Percentiles rank a stretch among this genome's conserved stretches.
These are phyloP conservation scores for Oryza glaberrima DNA, from an alignment of 176 grass and related monocot genomes.

Conservation along the genomic window DNA sequence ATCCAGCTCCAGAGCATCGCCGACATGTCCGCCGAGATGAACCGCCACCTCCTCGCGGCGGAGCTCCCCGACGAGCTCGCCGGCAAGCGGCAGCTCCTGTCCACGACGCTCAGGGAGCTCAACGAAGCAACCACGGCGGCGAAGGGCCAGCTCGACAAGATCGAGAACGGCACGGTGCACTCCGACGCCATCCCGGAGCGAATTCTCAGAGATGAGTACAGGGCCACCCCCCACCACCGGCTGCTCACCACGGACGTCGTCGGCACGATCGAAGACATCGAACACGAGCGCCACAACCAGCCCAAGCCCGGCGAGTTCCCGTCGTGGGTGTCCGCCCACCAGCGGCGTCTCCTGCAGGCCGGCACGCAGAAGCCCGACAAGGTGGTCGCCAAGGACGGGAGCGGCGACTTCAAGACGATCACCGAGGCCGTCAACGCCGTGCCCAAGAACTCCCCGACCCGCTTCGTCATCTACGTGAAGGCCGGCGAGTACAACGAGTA, in stretches of 20 bases:
- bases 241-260: conserved; percentile 22
- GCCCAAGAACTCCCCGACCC: conserved; percentile 42
- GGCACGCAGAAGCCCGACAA: conserved; percentile 53
- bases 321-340: conserved; percentile 52
- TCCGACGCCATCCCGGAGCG: background rate
- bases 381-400: conserved; percentile 87
- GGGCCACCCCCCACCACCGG: conserved; percentile 21
- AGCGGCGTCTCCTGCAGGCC: conserved; percentile 65
- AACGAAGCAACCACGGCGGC: conserved; percentile 27
- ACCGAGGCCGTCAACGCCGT: conserved; percentile 58
- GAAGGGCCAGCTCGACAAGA: conserved; percentile 45
- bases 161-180: background rate
- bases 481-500: conserved; percentile 83
- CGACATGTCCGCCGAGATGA: conserved; percentile 30
- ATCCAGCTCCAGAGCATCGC: conserved; percentile 36
- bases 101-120: conserved; percentile 30
- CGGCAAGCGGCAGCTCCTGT: conserved; percentile 26
- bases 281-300: background rate
- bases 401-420: conserved; percentile 86
- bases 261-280: conserved; percentile 51
- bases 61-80: conserved; percentile 38
- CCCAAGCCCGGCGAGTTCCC: conserved; percentile 32
- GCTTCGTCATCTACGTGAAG: conserved; percentile 95
- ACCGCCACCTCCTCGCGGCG: conserved; percentile 40
- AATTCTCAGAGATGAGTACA: background rate